Conservation (phyloP, 345 rosid species). For the Salix udensis region DNA sequence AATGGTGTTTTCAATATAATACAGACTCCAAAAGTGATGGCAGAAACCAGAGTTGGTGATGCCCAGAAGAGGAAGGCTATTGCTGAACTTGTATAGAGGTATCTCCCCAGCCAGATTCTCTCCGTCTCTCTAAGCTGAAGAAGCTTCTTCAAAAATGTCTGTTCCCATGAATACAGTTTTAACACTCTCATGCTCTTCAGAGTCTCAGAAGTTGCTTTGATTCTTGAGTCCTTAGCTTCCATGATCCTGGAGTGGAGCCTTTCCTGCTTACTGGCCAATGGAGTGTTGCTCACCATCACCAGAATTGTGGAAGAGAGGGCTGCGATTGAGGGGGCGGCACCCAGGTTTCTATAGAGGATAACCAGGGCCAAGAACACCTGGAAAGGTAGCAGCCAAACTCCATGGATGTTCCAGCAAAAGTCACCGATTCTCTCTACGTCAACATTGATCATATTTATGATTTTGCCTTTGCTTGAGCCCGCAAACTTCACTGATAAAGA, state of each 20-base stretch:
- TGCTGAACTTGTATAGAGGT: slow-evolving; percentile 51
- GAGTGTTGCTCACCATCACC: slow-evolving; percentile 68
- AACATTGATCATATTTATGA: slow-evolving; percentile 52
- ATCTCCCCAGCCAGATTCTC: slow-evolving; percentile 41
- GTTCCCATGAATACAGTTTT: slow-evolving; percentile 53
- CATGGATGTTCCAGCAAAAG: slow-evolving; percentile 54
- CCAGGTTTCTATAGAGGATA: slow-evolving; percentile 49
- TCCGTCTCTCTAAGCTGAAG: slow-evolving; percentile 51
- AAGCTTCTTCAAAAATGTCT: slow-evolving; percentile 39
- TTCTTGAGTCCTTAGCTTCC: slow-evolving; percentile 45
- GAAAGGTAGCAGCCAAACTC: slow-evolving; percentile 64
- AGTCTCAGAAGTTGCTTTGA: slow-evolving; percentile 52
- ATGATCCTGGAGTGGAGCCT: slow-evolving; percentile 52
- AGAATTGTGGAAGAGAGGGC: slow-evolving; percentile 47
- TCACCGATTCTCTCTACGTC: slow-evolving; percentile 73
- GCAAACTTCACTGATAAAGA: slow-evolving; percentile 42
- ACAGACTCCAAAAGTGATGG: slow-evolving; percentile 53
- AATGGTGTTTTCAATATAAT: slow-evolving; percentile 37
- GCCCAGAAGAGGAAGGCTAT: slow-evolving; percentile 63
- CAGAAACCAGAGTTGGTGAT: slow-evolving; percentile 56
- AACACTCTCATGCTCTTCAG: slow-evolving; percentile 57
- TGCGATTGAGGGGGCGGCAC: slow-evolving; percentile 52
- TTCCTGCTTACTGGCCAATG: slow-evolving; percentile 52
- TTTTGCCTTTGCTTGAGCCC: slow-evolving; percentile 45
- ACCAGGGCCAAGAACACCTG: slow-evolving; percentile 55